Base-by-base conservation (phyloP, 2,329 filamentous ascomycete genomes). In the Xylariaceae sp. region DNA sequence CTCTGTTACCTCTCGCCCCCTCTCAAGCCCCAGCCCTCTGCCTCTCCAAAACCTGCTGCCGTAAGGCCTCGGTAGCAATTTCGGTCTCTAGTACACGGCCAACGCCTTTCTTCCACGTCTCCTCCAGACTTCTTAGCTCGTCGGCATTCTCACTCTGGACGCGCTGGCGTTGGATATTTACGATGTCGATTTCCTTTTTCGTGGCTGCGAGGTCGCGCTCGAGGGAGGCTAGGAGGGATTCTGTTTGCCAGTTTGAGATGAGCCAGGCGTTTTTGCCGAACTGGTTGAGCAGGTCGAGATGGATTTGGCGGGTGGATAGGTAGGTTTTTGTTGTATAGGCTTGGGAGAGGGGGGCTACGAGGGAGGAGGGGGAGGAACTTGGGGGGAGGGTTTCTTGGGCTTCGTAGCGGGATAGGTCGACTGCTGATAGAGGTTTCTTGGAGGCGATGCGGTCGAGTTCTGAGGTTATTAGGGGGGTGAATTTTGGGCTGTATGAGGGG, bases 191-290 rank as follows among this genome's bases (percentile, higher is more conserved):
- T 59, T 88, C 83, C 53, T 80, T 77, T 68, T 85, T 86, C 17
- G 81, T 74, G 38, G 76, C 78, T 13, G 83, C 85, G 45, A 97
- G 76, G 63, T 96, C 90, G 42, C 77, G 76, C 76, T 97, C 93
- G 22, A 95, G 65, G 12, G 70, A 70, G 46, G 79, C 78, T 47
- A 95, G 71, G 40, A 90, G 80, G 41, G 83, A 82, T 72, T 97
- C 93, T 17, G 91, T 71, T 60, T 89, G 84, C 62, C 86, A 83
- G 70, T 99, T 99, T 6, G 83, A 83, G 9, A 96, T 80, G 50
- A 99, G 77, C 93, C 94, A 97, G 10, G 90, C 87, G 69, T 96
- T 96, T 73, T 90, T 90, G 60, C 93, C 94, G 70, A 86, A 86
- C 46, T 79, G 79, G 63, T 94, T 89, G 17, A 96, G 81, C n/a